A percentile compares a stretch with the other conserved stretches of the same genome.
These are phyloP conservation scores for Pichia sp. DNA, from an alignment of 1,139 yeast species.

Conservation along the genomic window DNA sequence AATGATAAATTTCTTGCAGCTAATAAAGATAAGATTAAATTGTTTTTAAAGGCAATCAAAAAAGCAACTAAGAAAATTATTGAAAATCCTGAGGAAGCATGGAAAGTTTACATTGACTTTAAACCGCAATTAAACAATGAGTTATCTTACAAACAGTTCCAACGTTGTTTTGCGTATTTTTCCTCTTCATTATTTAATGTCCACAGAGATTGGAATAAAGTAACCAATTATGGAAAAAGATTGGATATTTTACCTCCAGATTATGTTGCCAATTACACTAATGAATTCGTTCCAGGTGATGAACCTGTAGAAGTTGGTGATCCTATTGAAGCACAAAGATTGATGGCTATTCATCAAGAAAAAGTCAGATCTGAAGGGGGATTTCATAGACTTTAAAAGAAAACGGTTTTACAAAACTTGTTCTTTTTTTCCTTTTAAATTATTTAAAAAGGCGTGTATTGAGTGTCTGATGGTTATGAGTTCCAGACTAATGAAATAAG, in stretches of 20 bases:
- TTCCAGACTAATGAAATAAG: background rate
- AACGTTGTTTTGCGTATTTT: slow-evolving; percentile 51
- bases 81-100: slow-evolving; percentile 39
- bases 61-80: slow-evolving; percentile 45
- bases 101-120: slow-evolving; percentile 42
- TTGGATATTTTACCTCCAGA: slow-evolving; percentile 46
- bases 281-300: slow-evolving; percentile 45
- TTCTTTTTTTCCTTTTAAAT: background rate
- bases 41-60: slow-evolving; percentile 44
- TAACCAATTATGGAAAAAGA: slow-evolving; percentile 50
- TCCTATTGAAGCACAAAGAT: slow-evolving; percentile 41
- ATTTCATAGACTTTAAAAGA: slow-evolving; percentile 15
- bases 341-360: slow-evolving; percentile 43
- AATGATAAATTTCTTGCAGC: slow-evolving; percentile 45
- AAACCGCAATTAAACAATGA: slow-evolving; percentile 42
- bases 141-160: slow-evolving; percentile 38
- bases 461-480: background rate
- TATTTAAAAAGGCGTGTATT: background rate
- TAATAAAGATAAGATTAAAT: slow-evolving; percentile 43
- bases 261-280: slow-evolving; percentile 45
- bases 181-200: slow-evolving; percentile 49
- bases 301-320: slow-evolving; percentile 44
- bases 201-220: slow-evolving; percentile 53
- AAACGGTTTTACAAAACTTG: background rate
- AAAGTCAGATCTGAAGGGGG: slow-evolving; percentile 45